Percentiles rank a stretch among this genome's conserved stretches.
These are phyloP conservation scores for Phytopythium litorale DNA, from an alignment of 352 stramenopile genomes.

Conservation along the genomic window DNA sequence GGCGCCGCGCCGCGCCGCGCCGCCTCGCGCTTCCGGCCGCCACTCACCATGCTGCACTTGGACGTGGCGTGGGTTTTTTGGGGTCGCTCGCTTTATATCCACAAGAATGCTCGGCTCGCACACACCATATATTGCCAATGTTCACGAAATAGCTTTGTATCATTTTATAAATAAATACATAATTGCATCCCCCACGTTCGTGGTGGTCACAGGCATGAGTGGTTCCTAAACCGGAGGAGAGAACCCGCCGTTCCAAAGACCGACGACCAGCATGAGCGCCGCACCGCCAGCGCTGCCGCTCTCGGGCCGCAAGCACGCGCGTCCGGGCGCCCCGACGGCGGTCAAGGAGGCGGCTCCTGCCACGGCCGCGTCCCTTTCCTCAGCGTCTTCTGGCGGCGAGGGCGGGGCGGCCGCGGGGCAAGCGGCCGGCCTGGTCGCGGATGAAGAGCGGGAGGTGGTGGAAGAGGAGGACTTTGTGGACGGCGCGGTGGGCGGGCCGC, in stretches of 20 bases:
- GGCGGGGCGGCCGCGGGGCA: neutral
- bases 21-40: slow-evolving; percentile 40
- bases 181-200: too few species aligned
- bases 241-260: neutral
- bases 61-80: neutral
- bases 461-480: neutral
- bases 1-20: slow-evolving; percentile 15
- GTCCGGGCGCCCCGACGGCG: neutral
- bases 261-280: neutral
- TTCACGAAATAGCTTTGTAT: too few species aligned
- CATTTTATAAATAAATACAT: too few species aligned
- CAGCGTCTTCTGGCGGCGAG: neutral
- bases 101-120: too few species aligned
- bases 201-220: neutral
- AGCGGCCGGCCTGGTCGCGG: neutral
- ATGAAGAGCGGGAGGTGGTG: neutral
- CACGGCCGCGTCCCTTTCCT: neutral
- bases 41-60: slow-evolving; percentile 52
- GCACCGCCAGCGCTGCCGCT: neutral
- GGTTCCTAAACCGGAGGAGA: slow-evolving; percentile 16
- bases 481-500: neutral
- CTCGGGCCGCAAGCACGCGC: slow-evolving; percentile 18
- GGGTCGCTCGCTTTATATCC: too few species aligned
- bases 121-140: too few species aligned
- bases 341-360: neutral